Conservation (phyloP, 345 rosid genomes). For the Salix purpurea region DNA sequence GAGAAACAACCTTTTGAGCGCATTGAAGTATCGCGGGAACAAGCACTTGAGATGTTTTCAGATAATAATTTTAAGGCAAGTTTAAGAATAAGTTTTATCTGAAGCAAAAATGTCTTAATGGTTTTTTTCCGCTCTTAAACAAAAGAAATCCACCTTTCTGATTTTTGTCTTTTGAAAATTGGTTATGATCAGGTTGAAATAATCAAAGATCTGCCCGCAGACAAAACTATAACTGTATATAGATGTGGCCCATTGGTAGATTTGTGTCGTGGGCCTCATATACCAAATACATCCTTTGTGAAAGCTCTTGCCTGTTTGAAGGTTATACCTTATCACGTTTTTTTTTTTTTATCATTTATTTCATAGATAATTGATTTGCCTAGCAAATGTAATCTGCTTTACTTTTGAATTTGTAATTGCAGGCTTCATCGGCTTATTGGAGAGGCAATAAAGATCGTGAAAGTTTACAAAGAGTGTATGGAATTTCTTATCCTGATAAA, state of each 20-base stretch:
- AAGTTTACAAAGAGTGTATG: slow-evolving; percentile 96
- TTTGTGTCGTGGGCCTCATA: slow-evolving; percentile 98
- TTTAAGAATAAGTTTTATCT: slow-evolving; percentile 8
- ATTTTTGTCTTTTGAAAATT: not conserved
- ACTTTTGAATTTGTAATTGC: slow-evolving; percentile 16
- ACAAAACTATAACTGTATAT: slow-evolving; percentile 91
- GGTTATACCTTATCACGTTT: slow-evolving; percentile 37
- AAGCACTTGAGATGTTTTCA: slow-evolving; percentile 85
- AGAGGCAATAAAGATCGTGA: slow-evolving; percentile 84
- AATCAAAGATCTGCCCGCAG: slow-evolving; percentile 75
- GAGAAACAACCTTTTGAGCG: slow-evolving; percentile 92
- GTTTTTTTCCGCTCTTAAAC: slow-evolving; percentile 12
- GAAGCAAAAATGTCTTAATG: not conserved
- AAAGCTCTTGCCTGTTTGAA: slow-evolving; percentile 90
- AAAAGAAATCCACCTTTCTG: not conserved
- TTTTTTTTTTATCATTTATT: slow-evolving; percentile 9
- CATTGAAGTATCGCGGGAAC: slow-evolving; percentile 85
- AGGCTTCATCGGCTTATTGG: slow-evolving; percentile 99
- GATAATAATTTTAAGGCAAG: slow-evolving; percentile 86
- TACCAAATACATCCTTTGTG: slow-evolving; percentile 93
- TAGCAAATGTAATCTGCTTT: slow-evolving; percentile 9
- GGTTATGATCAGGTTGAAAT: slow-evolving; percentile 68
- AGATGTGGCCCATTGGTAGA: slow-evolving; percentile 97
- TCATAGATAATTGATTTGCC: slow-evolving; percentile 9
- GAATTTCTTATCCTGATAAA: slow-evolving; percentile 93